Percentiles rank a stretch among this genome's conserved stretches.
These are phyloP conservation scores for Echria macrotheca DNA, from an alignment of 495 filamentous ascomycete genomes.

Conservation along the genomic window DNA sequence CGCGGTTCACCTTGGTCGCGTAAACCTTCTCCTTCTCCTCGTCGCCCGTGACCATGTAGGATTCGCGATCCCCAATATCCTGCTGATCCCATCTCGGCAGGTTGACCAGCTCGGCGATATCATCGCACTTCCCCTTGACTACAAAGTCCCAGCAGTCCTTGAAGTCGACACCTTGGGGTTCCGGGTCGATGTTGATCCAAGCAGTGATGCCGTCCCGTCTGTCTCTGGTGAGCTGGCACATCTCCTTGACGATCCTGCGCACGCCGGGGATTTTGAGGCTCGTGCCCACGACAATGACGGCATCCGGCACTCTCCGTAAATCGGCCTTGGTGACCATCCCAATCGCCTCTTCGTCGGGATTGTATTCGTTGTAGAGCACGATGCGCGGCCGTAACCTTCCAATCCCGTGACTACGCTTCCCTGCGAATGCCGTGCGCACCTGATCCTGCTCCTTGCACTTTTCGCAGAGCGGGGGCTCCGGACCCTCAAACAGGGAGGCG, in stretches of 20 bases:
- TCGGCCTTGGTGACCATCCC: slow-evolving; percentile 82
- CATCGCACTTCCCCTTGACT: slow-evolving; percentile 80
- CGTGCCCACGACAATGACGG: slow-evolving; percentile 89
- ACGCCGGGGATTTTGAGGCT: slow-evolving; percentile 93
- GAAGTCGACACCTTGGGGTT: slow-evolving; percentile 75
- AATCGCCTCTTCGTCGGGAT: slow-evolving; percentile 93
- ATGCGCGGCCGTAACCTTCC: slow-evolving; percentile 87
- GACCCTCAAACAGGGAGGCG: slow-evolving; percentile 72
- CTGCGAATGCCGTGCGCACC: slow-evolving; percentile 67
- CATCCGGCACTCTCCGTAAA: slow-evolving; percentile 77
- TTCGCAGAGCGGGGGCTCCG: slow-evolving; percentile 74
- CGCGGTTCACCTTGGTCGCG: slow-evolving; percentile 26
- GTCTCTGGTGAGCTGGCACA: slow-evolving; percentile 73
- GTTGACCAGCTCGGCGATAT: slow-evolving; percentile 68
- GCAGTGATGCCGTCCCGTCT: slow-evolving; percentile 84
- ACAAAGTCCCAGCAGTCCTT: slow-evolving; percentile 90
- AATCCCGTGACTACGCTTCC: slow-evolving; percentile 90
- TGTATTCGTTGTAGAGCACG: slow-evolving; percentile 95
- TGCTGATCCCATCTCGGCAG: slow-evolving; percentile 73
- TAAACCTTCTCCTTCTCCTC: slow-evolving; percentile 33
- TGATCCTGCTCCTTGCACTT: slow-evolving; percentile 70
- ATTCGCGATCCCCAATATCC: slow-evolving; percentile 30
- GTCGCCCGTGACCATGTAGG: slow-evolving; percentile 35
- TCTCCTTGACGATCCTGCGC: slow-evolving; percentile 78
- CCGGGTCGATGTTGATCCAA: slow-evolving; percentile 87